phyloP scores from a whole-genome alignment of 2,329 filamentous ascomycete genomes.

The Stemphylium beticola region DNA sequence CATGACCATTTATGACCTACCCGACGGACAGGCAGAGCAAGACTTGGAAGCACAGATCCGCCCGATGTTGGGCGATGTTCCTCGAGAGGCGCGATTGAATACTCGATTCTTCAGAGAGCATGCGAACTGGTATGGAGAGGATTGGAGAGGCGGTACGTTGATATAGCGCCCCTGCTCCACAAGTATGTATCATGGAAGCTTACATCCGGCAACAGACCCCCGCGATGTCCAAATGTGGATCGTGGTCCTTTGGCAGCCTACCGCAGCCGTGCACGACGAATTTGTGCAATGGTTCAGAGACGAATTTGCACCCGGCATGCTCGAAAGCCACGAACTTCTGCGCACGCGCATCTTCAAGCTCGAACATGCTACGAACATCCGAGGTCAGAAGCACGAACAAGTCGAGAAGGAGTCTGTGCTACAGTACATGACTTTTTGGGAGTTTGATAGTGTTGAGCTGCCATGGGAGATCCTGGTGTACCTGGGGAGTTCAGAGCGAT shows the following conservation, averaged over 20 bases:
- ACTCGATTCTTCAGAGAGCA: conserved; percentile 16
- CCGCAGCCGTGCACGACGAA: conserved; percentile 12
- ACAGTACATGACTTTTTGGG: conserved; percentile 27
- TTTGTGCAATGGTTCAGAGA: conserved; percentile 18
- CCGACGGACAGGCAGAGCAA: conserved; percentile 6
- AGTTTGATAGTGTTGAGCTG: conserved; percentile 20
- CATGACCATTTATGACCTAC: conserved; percentile 22
- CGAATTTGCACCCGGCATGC: conserved; percentile 21
- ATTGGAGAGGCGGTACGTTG: conserved; percentile 19
- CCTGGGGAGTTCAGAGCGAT: conserved; percentile 19
- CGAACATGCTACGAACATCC: conserved; percentile 13
- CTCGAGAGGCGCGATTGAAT: conserved; percentile 12
- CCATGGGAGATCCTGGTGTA: conserved; percentile 26
- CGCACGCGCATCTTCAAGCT: conserved; percentile 20
- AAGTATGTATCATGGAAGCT: neutral
- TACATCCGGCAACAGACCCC: conserved; percentile 9
- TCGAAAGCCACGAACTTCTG: conserved; percentile 21
- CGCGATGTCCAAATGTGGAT: conserved; percentile 19
- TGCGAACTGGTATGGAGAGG: conserved; percentile 11
- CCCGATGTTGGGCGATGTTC: conserved; percentile 5
- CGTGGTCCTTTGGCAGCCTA: conserved; percentile 20
- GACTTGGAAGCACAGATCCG: conserved; percentile 14
- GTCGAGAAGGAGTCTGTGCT: conserved; percentile 6
- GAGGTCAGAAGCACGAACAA: conserved; percentile 6
- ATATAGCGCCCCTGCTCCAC: neutral